Evolutionary conservation across 257 asterid genomes (phyloP).

Genomic region (Striga asiatica): DNA sequence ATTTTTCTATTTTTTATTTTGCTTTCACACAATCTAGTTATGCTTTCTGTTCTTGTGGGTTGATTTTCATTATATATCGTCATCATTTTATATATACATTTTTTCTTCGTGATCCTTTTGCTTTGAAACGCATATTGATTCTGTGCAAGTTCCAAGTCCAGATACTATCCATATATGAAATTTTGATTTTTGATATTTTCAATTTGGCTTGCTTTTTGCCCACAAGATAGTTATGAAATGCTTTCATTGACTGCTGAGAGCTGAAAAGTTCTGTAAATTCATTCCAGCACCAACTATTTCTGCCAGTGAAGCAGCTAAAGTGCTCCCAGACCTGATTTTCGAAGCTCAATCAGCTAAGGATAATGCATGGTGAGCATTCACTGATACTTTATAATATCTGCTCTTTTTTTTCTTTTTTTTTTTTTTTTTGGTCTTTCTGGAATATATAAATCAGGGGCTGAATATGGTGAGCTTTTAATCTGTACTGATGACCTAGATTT

Average conservation of each 20-base stretch:
- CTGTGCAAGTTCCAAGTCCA: not conserved
- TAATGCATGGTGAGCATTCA: constrained; percentile 75
- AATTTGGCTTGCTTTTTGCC: not conserved
- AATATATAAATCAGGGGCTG: not conserved
- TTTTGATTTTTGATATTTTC: too few species aligned
- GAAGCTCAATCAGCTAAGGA: constrained; percentile 91
- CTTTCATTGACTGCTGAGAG: not conserved
- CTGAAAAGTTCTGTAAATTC: constrained; percentile 9
- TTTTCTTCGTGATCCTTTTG: too few species aligned
- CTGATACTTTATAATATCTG: too few species aligned
- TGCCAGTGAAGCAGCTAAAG: constrained; percentile 52
- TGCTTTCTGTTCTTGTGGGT: not conserved
- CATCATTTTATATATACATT: too few species aligned
- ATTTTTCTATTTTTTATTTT: too few species aligned
- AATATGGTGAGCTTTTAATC: not conserved
- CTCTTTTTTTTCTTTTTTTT: not conserved
- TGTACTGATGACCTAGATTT: too few species aligned
- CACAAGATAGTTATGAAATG: not conserved
- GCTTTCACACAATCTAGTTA: too few species aligned
- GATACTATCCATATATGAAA: not conserved
- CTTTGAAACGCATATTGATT: not conserved
- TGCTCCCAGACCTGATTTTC: constrained; percentile 52
- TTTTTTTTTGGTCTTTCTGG: not conserved
- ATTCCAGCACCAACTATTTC: constrained; percentile 31
- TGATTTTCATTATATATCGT: too few species aligned